phyloP scores from a whole-genome alignment of 1,284 basidiomycete genomes.

The Cryptococcus floricola region DNA sequence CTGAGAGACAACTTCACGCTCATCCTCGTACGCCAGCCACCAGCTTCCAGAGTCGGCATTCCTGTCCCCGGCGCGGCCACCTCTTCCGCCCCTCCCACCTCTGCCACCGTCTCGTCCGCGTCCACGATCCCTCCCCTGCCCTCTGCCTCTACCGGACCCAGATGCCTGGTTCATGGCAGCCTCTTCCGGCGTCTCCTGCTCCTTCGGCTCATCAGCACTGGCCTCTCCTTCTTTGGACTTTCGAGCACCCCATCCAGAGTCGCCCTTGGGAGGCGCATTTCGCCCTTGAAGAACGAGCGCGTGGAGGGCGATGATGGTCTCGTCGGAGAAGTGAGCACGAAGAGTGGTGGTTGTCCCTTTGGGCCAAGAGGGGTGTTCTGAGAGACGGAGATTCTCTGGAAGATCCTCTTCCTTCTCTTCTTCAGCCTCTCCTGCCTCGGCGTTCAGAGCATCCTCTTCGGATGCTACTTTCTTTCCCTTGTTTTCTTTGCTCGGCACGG shows the following conservation, averaged over 20 bases:
- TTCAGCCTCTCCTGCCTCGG: not conserved
- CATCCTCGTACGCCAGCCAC: conserved; percentile 54
- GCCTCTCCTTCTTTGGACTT: conserved; percentile 27
- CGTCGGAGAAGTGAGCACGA: conserved; percentile 60
- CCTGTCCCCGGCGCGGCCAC: conserved; percentile 53
- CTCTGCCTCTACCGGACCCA: conserved; percentile 33
- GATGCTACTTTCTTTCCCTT: not conserved
- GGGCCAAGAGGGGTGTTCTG: conserved; percentile 59
- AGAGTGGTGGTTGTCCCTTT: conserved; percentile 59
- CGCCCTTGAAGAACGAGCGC: conserved; percentile 70
- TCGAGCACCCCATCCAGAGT: conserved; percentile 51
- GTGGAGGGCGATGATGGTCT: conserved; percentile 62
- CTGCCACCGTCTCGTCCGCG: conserved; percentile 45
- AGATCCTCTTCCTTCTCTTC: conserved; percentile 12
- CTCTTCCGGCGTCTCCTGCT: conserved; percentile 22
- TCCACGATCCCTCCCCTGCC: conserved; percentile 34
- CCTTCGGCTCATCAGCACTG: conserved; percentile 33
- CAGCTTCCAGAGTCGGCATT: conserved; percentile 45
- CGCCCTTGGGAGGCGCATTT: conserved; percentile 59
- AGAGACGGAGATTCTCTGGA: conserved; percentile 28
- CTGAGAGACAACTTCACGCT: conserved; percentile 71
- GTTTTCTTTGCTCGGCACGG: conserved; percentile 6
- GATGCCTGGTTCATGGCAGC: conserved; percentile 15
- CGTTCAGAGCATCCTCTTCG: conserved; percentile 1
- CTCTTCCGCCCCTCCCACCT: conserved; percentile 51